phyloP scores from a whole-genome alignment of 1,139 yeast genomes.

The Yamadazyma triangularis region DNA sequence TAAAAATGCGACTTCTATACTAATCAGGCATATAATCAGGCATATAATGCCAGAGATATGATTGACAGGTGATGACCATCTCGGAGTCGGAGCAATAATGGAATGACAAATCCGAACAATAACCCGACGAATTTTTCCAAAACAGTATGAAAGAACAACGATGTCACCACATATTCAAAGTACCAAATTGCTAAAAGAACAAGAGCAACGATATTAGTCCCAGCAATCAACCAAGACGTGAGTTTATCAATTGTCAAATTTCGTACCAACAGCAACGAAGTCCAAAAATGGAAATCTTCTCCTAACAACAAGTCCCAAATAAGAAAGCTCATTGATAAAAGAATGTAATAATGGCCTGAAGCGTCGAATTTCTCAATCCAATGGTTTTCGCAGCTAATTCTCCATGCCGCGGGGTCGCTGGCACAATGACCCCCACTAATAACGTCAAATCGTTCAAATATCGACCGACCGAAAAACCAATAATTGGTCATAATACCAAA shows the following conservation, averaged over 20 bases:
- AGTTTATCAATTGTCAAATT: no score
- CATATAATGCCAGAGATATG: no score
- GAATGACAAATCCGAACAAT: constrained; percentile 39
- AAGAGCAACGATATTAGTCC: constrained; percentile 3
- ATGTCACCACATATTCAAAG: constrained; percentile 45
- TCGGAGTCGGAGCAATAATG: constrained; percentile 19
- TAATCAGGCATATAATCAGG: no score
- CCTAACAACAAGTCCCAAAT: constrained; percentile 30
- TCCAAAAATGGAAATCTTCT: neutral
- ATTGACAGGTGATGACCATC: no score
- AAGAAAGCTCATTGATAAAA: constrained; percentile 45
- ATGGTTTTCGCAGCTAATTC: constrained; percentile 8
- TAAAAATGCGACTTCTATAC: no score
- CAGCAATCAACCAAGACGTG: no score
- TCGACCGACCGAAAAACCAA: constrained; percentile 47
- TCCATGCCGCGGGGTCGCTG: constrained; percentile 5
- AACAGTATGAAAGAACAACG: constrained; percentile 59
- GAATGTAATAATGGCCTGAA: constrained; percentile 60
- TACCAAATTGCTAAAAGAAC: constrained; percentile 32
- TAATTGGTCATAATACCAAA: constrained; percentile 18
- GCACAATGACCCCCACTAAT: constrained; percentile 41
- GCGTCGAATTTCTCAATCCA: constrained; percentile 61
- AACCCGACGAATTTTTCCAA: constrained; percentile 54
- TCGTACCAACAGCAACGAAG: no score
- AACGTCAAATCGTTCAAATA: constrained; percentile 39